Conservation (phyloP, 2,329 filamentous ascomycete species). For the Fusarium sp. region DNA sequence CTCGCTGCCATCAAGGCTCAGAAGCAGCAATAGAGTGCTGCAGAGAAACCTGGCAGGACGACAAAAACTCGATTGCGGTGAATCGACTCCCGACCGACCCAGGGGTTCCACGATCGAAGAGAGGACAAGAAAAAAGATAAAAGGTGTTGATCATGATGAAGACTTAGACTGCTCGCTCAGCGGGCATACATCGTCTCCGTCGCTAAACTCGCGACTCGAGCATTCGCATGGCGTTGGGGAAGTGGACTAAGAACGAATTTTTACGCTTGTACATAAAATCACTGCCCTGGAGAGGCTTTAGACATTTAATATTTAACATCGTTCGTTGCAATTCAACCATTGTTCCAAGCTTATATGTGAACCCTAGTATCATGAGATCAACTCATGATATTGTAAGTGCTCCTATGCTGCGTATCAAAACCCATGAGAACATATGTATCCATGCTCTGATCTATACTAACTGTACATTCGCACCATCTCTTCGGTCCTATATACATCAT, state of each 20-base stretch:
- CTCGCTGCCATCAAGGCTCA: slow-evolving; percentile 70
- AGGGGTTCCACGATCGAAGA: slow-evolving; percentile 15
- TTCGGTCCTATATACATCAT: neutral
- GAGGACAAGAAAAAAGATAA: slow-evolving; percentile 9
- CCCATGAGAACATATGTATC: neutral
- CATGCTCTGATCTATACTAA: neutral
- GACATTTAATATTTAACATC: slow-evolving; percentile 50
- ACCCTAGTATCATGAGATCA: neutral
- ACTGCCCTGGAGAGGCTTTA: slow-evolving; percentile 45
- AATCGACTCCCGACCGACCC: slow-evolving; percentile 28
- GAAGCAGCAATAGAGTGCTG: slow-evolving; percentile 69
- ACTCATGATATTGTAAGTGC: neutral
- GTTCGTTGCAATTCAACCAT: slow-evolving; percentile 37
- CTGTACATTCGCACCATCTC: neutral
- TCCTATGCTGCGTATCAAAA: neutral
- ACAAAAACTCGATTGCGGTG: slow-evolving; percentile 41
- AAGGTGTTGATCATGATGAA: slow-evolving; percentile 40
- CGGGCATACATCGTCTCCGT: slow-evolving; percentile 34
- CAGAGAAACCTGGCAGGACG: slow-evolving; percentile 9
- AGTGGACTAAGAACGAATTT: slow-evolving; percentile 45
- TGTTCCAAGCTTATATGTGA: neutral
- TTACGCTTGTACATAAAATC: slow-evolving; percentile 47
- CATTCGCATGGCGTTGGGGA: slow-evolving; percentile 49
- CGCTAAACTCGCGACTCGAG: slow-evolving; percentile 36
- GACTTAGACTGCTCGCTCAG: slow-evolving; percentile 39